Evolutionary conservation across 495 filamentous ascomycete species (phyloP).

Genomic region (Tuber microsphaerosporum): DNA sequence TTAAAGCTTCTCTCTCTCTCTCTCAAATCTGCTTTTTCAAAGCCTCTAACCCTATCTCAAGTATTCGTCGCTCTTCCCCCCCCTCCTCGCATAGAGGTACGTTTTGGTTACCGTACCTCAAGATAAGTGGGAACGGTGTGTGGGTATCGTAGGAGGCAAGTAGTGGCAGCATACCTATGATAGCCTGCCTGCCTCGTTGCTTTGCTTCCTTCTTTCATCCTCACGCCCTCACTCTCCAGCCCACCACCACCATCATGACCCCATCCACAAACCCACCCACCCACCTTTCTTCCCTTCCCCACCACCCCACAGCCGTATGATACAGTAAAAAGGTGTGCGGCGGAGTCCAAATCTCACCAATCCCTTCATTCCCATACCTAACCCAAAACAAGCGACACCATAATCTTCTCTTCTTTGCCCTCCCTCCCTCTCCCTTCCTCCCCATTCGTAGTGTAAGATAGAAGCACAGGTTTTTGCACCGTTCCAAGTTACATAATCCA

Average conservation of each 20-base stretch:
- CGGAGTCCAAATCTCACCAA: neutral
- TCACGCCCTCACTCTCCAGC: neutral
- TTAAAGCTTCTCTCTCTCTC: neutral
- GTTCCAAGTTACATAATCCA: neutral
- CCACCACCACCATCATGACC: conserved; percentile 4
- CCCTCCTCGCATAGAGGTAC: conserved; percentile 2
- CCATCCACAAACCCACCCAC: conserved; percentile 2
- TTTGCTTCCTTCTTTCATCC: neutral
- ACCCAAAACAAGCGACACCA: conserved; percentile 5
- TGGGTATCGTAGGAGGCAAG: neutral
- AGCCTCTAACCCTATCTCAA: neutral
- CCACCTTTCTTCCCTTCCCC: conserved; percentile 1
- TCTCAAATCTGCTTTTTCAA: neutral
- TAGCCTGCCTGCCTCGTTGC: neutral
- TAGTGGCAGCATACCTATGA: neutral
- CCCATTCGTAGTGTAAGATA: neutral
- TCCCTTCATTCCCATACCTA: neutral
- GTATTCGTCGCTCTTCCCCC: neutral
- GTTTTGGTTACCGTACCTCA: neutral
- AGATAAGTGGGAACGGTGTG: neutral
- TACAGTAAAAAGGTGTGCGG: conserved; percentile 3
- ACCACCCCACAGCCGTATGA: conserved; percentile 3
- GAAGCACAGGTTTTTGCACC: neutral
- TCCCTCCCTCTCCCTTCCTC: neutral
- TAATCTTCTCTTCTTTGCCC: neutral